Percentiles rank a stretch among this genome's conserved stretches.
Evolutionary conservation across 176 grass and related monocot species (phyloP).

Genomic region (Carex parvula): DNA sequence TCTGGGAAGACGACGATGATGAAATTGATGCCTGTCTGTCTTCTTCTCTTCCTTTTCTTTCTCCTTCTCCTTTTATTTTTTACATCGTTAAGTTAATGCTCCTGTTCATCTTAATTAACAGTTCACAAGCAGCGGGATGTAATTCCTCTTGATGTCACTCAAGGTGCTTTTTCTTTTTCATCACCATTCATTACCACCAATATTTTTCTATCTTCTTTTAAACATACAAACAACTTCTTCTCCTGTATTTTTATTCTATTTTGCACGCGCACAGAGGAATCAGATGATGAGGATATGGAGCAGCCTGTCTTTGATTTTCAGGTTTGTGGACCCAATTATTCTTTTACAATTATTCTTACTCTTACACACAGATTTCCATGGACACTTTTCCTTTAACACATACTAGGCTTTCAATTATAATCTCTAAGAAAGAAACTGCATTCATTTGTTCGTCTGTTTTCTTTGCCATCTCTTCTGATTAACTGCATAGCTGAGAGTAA

Average conservation of each 20-base stretch:
- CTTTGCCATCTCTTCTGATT: too few species aligned
- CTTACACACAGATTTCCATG: too few species aligned
- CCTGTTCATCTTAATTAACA: conserved; percentile 16
- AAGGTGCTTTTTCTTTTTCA: conserved; percentile 22
- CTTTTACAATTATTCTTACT: too few species aligned
- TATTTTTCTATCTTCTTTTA: too few species aligned
- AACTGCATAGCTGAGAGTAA: too few species aligned
- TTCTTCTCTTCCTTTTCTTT: neutral
- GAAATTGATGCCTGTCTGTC: conserved; percentile 78
- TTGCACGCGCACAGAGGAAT: conserved; percentile 27
- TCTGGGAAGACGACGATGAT: conserved; percentile 34
- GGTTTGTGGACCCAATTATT: conserved; percentile 10
- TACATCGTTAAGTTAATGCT: neutral
- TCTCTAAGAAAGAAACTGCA: too few species aligned
- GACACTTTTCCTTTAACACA: too few species aligned
- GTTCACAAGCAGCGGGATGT: conserved; percentile 84
- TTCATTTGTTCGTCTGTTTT: too few species aligned
- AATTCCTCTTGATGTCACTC: conserved; percentile 50
- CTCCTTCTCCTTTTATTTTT: neutral
- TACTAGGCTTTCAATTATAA: too few species aligned
- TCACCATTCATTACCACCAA: neutral
- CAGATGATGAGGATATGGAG: conserved; percentile 60
- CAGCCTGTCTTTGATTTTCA: conserved; percentile 61
- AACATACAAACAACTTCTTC: too few species aligned
- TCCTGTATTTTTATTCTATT: neutral